Evolutionary conservation across 805 yeast species (phyloP).

Genomic region (Wickerhamiella sergipiensis): DNA sequence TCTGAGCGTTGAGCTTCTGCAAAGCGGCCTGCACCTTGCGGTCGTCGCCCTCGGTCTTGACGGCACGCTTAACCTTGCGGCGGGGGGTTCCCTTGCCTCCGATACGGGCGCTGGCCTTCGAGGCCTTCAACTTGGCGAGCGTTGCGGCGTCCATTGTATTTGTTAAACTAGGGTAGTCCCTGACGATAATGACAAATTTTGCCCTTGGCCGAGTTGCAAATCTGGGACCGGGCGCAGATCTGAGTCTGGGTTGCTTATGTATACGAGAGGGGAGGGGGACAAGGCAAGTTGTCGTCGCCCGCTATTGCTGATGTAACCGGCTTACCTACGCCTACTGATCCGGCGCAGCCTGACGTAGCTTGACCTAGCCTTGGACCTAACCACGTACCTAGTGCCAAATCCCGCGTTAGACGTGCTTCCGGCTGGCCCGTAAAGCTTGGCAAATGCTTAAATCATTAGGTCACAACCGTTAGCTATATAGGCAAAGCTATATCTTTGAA

Average conservation of each 20-base stretch:
- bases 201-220: neutral
- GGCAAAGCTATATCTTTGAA: no score
- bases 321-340: no score
- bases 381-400: no score
- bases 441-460: no score
- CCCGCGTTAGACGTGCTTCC: no score
- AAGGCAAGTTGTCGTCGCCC: no score
- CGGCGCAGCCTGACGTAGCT: no score
- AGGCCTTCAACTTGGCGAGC: conserved; percentile 71
- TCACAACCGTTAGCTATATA: no score
- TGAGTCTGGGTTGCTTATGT: neutral
- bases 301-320: no score
- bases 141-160: conserved; percentile 66
- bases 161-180: neutral
- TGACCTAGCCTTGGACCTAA: no score
- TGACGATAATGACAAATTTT: conserved; percentile 11
- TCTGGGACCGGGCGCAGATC: neutral
- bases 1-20: conserved; percentile 79
- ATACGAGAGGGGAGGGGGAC: no score
- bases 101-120: conserved; percentile 45
- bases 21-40: conserved; percentile 79
- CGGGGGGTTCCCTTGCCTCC: conserved; percentile 66
- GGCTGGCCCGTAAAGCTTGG: no score
- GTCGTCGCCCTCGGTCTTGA: conserved; percentile 51
- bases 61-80: conserved; percentile 74